Percentiles rank a stretch among this genome's conserved stretches.
Conservation (phyloP, 192 early-diverging fungal species). For the Anaeromyces robustus region DNA sequence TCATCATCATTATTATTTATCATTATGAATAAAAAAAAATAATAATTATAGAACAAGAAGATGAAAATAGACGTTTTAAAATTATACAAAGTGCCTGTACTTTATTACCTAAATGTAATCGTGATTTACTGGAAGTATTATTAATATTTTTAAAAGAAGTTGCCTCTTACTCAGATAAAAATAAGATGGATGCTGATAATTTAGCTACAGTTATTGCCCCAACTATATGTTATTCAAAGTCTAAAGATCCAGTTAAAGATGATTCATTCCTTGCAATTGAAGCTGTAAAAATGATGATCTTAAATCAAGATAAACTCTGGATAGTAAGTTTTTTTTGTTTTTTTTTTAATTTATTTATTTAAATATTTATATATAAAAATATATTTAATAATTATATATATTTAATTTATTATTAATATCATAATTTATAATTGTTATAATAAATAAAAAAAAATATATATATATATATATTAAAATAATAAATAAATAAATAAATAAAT, state of each 20-base stretch:
- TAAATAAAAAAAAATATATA: too few species aligned
- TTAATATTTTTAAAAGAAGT: conserved; percentile 75
- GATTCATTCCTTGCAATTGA: conserved; percentile 19
- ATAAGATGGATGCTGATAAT: conserved; percentile 85
- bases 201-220: conserved; percentile 88
- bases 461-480: too few species aligned
- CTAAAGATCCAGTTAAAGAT: conserved; percentile 62
- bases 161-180: conserved; percentile 43
- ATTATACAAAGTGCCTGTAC: conserved; percentile 68
- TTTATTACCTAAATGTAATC: conserved; percentile 76
- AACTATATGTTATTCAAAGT: conserved; percentile 75
- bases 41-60: conserved; percentile 23
- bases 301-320: conserved; percentile 26
- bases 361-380: too few species aligned
- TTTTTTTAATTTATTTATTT: not conserved
- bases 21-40: too few species aligned
- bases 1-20: too few species aligned
- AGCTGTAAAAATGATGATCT: conserved; percentile 19
- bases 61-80: conserved; percentile 30
- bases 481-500: too few species aligned
- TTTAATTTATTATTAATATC: too few species aligned
- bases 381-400: too few species aligned
- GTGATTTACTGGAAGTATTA: conserved; percentile 84
- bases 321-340: conserved; percentile 10
- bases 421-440: too few species aligned